Evolutionary conservation across 192 early-diverging fungal species (phyloP), one percentile per base, ranked within the genome.

Genomic region (Powellomyces hirtus): DNA sequence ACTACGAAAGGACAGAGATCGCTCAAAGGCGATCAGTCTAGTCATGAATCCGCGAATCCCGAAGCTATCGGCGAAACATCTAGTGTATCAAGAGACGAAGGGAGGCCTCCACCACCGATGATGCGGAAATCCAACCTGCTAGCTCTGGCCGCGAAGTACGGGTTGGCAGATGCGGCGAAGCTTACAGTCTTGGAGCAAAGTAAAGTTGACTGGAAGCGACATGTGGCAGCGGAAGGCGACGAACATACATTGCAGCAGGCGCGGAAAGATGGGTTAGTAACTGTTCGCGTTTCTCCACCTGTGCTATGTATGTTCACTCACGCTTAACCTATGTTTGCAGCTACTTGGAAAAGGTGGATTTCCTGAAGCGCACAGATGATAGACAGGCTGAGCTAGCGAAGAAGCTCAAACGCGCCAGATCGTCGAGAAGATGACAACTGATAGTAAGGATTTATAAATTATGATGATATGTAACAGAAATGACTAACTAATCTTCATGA

Each of bases 181-280:
- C 72, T 89, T 49, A 89, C 88, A 26, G 88, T 88, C 18, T 71
- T 90, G 18, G 89, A 90, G 33, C 84, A 89, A 64, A 85, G 84
- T 20, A 88, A 86, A 67, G 38, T 82, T 73, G 89, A 90, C 63
- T 90, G 89, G 89, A 79, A 84, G 36, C 69, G 71, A 26, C 87
- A 80, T 74, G 88, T 89, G 24, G 82, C 84, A 26, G 74, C 77
- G 31, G 84, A 83, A 56, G 86, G 88, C 4, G 85, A 88, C 50
- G 79, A 75, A 27, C 85, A 89, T 35, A 79, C 85, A 37, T 52
- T 90, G 24, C 84, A 86, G 57, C 82, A 83, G 62, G 77, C 78
- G 33, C 86, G 89, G 45, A 90, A 89, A 70, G 86, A 88, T 71
- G 89, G 89, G 67, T 82, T 59, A 8, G 61, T 63, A 31, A n/a